A percentile compares a stretch with the other conserved stretches of the same genome.
Evolutionary conservation across 441 rosid genomes (phyloP).

Genomic region (Populus tomentosa): DNA sequence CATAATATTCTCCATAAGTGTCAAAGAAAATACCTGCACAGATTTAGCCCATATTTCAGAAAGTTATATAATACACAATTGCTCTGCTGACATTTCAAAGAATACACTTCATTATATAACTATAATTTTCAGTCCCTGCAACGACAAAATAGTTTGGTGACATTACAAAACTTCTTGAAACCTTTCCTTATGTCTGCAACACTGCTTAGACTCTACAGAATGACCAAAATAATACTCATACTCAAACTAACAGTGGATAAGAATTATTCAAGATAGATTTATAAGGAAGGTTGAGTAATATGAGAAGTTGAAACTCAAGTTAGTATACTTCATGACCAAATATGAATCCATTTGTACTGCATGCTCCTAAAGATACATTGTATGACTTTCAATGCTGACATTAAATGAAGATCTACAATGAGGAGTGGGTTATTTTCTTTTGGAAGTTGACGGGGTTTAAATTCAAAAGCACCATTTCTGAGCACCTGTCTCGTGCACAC

Average conservation of each 20-base stretch:
- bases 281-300: not conserved
- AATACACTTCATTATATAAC: not conserved
- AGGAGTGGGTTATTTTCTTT: not conserved
- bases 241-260: no score
- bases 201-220: not conserved
- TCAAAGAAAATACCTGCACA: constrained; percentile 72
- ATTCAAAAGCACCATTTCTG: not conserved
- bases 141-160: not conserved
- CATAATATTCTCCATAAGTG: constrained; percentile 84
- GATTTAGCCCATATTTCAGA: constrained; percentile 7
- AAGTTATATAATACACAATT: not conserved
- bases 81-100: not conserved
- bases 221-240: not conserved
- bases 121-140: not conserved
- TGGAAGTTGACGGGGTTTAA: not conserved
- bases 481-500: not conserved
- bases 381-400: not conserved
- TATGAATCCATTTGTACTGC: not conserved
- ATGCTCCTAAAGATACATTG: not conserved
- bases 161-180: not conserved
- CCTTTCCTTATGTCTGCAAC: not conserved
- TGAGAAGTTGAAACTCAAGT: not conserved
- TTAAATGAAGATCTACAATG: not conserved
- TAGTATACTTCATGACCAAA: not conserved
- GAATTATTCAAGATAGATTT: not conserved